Conservation (phyloP, 73 alveolate genomes). For the Breviolum minutum region DNA sequence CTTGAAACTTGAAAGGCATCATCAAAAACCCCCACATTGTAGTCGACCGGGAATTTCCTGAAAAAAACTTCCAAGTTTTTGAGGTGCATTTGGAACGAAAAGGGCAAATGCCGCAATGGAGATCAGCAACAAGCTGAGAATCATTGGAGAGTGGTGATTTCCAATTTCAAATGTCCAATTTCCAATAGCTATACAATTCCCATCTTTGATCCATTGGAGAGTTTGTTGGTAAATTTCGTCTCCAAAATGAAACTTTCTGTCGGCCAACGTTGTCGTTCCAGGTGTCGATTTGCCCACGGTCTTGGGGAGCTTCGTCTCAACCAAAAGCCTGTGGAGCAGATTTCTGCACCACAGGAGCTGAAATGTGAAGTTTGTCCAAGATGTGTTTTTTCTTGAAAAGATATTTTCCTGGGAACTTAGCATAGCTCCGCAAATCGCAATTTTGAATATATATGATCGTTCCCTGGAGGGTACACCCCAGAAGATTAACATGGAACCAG, state of each 20-base stretch:
- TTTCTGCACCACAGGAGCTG: not conserved
- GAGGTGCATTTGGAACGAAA: constrained; percentile 95
- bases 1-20: not conserved
- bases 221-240: not conserved
- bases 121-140: constrained; percentile 24
- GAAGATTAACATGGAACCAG: too few relatives aligned
- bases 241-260: not conserved
- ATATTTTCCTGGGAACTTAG: too few relatives aligned
- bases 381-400: too few relatives aligned
- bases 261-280: not conserved
- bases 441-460: too few relatives aligned
- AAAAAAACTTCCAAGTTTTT: not conserved
- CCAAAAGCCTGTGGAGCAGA: constrained; percentile 45
- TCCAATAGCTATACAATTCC: not conserved
- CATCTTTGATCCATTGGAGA: not conserved
- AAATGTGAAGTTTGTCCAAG: too few relatives aligned
- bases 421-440: too few relatives aligned
- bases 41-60: too few relatives aligned
- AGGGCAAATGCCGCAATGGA: constrained; percentile 94
- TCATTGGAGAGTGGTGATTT: not conserved
- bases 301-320: constrained; percentile 69
- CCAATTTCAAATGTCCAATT: not conserved
- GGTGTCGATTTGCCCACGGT: constrained; percentile 92
- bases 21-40: not conserved
- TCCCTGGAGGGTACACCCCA: too few relatives aligned